Base-by-base conservation (phyloP, 371 early-diverging fungal species). In the Saksenaea oblongispora region DNA sequence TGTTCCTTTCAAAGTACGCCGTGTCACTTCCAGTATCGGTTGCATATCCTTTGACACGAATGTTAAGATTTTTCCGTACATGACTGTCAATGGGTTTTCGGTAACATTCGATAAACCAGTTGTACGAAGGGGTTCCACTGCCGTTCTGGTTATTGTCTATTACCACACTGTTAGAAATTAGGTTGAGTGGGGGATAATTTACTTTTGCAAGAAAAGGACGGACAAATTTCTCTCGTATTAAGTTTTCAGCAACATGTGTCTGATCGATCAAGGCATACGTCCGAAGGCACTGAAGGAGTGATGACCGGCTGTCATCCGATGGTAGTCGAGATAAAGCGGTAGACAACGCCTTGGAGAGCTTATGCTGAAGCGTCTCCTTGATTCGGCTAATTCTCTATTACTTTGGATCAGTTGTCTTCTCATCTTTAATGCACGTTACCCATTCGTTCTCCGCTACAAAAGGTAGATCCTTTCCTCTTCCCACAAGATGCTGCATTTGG, bases 401-500 rank as follows among this genome's bases (percentile, higher is more conserved):
- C 0, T 26, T 36, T 31, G 1, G 9, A 24, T 55, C 5, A 62
- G 28, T 1, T 15, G 14, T 13, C 5, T 18, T n/a, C 27, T 39
- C 24, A 28, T 24, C 42, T 37, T 44, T 47, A 24, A 14, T 27
- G 0, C 9, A 18, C 51, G 71, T 51, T 75, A 91, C 92, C 93
- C 92, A 91, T 68, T 88, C 86, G 54, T 92, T 87, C 58, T 88
- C 89, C 10, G 79, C 69, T 17, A 93, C 89, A 71, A 91, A 91
- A 3, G 90, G 85, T 9, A 88, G 69, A n/a, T 71, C 73, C 63
- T 88, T 79, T n/a, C 89, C 91, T 51, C 85, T 75, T 13, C 80
- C 78, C 1, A 91, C 89, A 1, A 92, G 78, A 68, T 89, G 91
- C 62, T 88, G 91, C 83, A 93, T 86, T 58, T 93, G 93, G 53